Base-by-base conservation (phyloP, 352 stramenopile genomes). In the Pythium utonaiense region DNA sequence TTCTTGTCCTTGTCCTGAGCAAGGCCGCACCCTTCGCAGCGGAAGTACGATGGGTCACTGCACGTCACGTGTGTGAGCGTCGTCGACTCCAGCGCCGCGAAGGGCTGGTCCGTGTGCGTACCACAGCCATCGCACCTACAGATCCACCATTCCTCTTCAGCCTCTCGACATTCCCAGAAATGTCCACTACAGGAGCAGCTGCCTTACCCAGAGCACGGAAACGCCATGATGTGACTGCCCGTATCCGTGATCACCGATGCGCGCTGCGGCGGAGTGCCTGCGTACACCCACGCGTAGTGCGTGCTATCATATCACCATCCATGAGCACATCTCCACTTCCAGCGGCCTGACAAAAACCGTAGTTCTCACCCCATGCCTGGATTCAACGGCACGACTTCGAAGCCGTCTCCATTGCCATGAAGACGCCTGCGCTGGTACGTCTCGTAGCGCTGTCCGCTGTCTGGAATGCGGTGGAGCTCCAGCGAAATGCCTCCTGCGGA, bases 261-360 rank as follows among this genome's bases (percentile, higher is more conserved):
- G 62, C 86, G 70, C 60, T 95, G 86, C 4, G 86, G 83, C 3
- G 86, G 86, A 8, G 80, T 89, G 21, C 86, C 86, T 19, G 73
- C 80, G 66, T 93, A 93, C 16, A 93, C 75, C 83, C 81, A 92
- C 21, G 86, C 84, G 49, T 93, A 95, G 59, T 95, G 86, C 19
- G 86, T 95, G 3, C 86, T 90, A 22, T 16, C 21, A 52, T 19
- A 1, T 27, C 51, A 55, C 53, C n/a, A 44, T 54, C 21, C 12
- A 24, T 59, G 24, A 59, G 25, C 34, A 17, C 24, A 45, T 53
- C 34, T 51, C 10, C 12, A 34, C 40, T 22, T 12, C 25, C n/a
- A n/a, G n/a, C n/a, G n/a, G n/a, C n/a, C n/a, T n/a, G n/a, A n/a
- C n/a, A n/a, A n/a, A n/a, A n/a, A n/a, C n/a, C n/a, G n/a, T n/a